phyloP scores from a whole-genome alignment of 176 grass and related monocot species.

The Cenchrus purpureus region DNA sequence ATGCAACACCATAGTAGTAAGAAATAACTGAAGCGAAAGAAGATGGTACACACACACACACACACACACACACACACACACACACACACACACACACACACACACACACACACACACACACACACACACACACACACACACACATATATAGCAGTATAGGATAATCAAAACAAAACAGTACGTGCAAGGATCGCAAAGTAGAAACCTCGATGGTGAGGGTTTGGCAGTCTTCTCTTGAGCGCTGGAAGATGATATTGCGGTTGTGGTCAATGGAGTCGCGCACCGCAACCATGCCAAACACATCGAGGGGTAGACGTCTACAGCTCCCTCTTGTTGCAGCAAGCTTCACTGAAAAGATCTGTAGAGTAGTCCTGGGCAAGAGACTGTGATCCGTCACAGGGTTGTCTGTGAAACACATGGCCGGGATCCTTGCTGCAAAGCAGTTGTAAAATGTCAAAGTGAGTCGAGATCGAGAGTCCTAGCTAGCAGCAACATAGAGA shows the following conservation, averaged over 20 bases:
- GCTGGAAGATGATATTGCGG: conserved; percentile 7
- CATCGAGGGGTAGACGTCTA: not conserved
- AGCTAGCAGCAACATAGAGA: too few species aligned
- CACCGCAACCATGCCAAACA: not conserved
- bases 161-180: not conserved
- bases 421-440: not conserved
- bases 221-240: not conserved
- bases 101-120: too few species aligned
- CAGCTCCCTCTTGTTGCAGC: not conserved
- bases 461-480: too few species aligned
- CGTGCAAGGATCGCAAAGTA: too few species aligned
- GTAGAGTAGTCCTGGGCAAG: not conserved
- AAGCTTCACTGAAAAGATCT: not conserved
- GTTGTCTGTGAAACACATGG: not conserved
- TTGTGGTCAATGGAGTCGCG: not conserved
- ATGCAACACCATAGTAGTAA: too few species aligned
- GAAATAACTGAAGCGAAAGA: not conserved
- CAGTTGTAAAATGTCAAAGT: not conserved
- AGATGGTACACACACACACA: too few species aligned
- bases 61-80: too few species aligned
- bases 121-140: too few species aligned
- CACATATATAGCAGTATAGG: too few species aligned
- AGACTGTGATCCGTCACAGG: too few species aligned
- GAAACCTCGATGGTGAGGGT: not conserved
- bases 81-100: too few species aligned